phyloP scores from a whole-genome alignment of 306 rosid genomes.

The Albizia julibrissin region DNA sequence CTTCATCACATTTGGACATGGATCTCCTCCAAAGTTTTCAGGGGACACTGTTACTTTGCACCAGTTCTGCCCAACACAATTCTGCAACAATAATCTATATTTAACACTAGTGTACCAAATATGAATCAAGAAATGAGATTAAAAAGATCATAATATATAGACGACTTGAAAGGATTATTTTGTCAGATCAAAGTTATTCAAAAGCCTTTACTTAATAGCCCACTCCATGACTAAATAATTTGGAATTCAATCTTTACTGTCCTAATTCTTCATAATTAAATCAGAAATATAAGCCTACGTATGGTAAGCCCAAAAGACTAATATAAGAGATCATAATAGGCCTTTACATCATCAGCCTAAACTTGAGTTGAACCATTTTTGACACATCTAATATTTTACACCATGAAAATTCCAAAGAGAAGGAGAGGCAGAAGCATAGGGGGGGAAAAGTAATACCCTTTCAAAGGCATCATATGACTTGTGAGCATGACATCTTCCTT shows the following conservation, averaged over 20 bases:
- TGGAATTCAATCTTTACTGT: not conserved
- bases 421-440: constrained; percentile 1
- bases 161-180: not conserved
- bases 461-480: constrained; percentile 81
- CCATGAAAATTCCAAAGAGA: not conserved
- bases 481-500: constrained; percentile 94
- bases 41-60: constrained; percentile 81
- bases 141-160: not conserved
- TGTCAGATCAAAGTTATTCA: not conserved
- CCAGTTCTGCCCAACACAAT: constrained; percentile 77
- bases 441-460: constrained; percentile 46
- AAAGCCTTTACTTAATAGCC: not conserved
- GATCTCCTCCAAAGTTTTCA: constrained; percentile 92
- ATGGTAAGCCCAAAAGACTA: not conserved
- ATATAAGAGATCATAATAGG: not conserved
- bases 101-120: not conserved
- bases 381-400: not conserved
- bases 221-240: not conserved
- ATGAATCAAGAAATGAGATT: not conserved
- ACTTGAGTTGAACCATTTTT: not conserved
- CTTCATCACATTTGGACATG: constrained; percentile 93
- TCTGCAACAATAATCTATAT: constrained; percentile 57
- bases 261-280: not conserved
- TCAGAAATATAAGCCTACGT: not conserved
- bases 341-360: not conserved